A percentile compares a stretch with the other conserved stretches of the same genome.
Conservation (phyloP, 129 eudicot genomes). For the Tagetes erecta region DNA sequence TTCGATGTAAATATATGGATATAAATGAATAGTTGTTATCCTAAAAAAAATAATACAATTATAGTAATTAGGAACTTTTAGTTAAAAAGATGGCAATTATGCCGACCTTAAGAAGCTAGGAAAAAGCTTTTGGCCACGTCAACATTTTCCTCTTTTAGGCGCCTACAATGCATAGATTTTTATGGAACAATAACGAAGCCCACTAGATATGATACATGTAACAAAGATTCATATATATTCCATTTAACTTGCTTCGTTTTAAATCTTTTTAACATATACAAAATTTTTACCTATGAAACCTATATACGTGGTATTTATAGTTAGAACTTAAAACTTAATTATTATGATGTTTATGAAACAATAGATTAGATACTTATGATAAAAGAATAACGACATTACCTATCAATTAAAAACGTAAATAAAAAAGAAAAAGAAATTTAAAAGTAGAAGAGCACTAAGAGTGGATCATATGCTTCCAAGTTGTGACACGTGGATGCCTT, state of each 20-base stretch:
- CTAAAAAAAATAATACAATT: too few relatives aligned
- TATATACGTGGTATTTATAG: too few relatives aligned
- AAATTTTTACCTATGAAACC: too few relatives aligned
- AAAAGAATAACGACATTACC: conserved; percentile 14
- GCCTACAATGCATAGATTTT: conserved; percentile 11
- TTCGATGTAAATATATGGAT: too few relatives aligned
- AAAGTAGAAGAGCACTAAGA: conserved; percentile 28
- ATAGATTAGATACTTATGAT: too few relatives aligned
- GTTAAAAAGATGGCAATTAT: background rate
- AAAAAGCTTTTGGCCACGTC: background rate
- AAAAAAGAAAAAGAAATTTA: background rate
- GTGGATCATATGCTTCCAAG: conserved; percentile 32
- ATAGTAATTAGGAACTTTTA: background rate
- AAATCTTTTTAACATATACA: too few relatives aligned
- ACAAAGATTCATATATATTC: too few relatives aligned
- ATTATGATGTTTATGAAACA: too few relatives aligned
- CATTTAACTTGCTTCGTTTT: too few relatives aligned
- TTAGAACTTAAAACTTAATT: too few relatives aligned
- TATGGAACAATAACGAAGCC: background rate
- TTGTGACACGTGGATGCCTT: conserved; percentile 21
- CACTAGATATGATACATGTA: too few relatives aligned
- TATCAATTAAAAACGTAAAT: background rate
- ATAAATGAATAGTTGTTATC: too few relatives aligned
- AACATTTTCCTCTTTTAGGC: conserved; percentile 1
- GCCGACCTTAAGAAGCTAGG: background rate